Evolutionary conservation across 2,329 filamentous ascomycete species (phyloP).

Genomic region (Colletotrichum limetticola): DNA sequence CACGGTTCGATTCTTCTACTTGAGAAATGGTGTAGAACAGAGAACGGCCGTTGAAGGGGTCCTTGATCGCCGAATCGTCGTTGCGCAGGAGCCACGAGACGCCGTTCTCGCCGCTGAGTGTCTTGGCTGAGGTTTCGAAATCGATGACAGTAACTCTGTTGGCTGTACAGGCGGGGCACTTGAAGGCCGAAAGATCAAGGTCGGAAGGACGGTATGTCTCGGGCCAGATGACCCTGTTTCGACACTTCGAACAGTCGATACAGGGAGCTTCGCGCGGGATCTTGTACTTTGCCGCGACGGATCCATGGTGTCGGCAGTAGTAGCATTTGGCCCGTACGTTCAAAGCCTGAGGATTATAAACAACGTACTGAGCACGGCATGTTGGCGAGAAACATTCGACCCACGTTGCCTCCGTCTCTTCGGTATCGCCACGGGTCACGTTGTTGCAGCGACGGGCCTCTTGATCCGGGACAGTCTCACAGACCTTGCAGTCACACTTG

Average conservation of each 20-base stretch:
- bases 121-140: slow-evolving; percentile 48
- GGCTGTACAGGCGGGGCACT: slow-evolving; percentile 53
- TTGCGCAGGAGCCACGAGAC: slow-evolving; percentile 56
- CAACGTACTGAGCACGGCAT: slow-evolving; percentile 62
- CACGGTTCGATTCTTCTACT: slow-evolving; percentile 44
- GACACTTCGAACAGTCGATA: slow-evolving; percentile 57
- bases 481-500: slow-evolving; percentile 38
- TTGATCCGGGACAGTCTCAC: slow-evolving; percentile 38
- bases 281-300: not conserved
- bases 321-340: slow-evolving; percentile 59
- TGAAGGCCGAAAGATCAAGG: slow-evolving; percentile 46
- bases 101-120: slow-evolving; percentile 53
- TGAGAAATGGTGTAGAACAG: slow-evolving; percentile 51
- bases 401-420: slow-evolving; percentile 51
- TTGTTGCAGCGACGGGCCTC: slow-evolving; percentile 38
- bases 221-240: slow-evolving; percentile 60
- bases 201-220: slow-evolving; percentile 50
- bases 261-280: slow-evolving; percentile 44
- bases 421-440: slow-evolving; percentile 45
- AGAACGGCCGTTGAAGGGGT: slow-evolving; percentile 51
- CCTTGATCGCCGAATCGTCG: slow-evolving; percentile 44
- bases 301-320: slow-evolving; percentile 53
- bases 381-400: slow-evolving; percentile 55
- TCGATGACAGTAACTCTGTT: slow-evolving; percentile 49
- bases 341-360: slow-evolving; percentile 55